Conservation (phyloP, 495 filamentous ascomycete species). For the Aspergillus heteromorphus region DNA sequence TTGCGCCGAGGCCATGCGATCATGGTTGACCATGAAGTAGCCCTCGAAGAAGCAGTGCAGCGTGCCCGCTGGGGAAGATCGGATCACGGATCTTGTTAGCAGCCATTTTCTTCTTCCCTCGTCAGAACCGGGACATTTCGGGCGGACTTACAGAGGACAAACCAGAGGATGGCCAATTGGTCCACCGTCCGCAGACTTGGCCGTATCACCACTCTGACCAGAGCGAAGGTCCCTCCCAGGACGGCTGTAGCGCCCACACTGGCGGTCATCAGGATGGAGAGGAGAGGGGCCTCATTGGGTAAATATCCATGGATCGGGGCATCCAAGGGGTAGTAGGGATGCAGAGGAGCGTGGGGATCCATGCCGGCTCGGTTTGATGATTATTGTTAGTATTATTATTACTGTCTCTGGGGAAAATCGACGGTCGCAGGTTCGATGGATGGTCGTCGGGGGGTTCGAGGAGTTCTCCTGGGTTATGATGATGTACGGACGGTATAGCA, state of each 20-base stretch:
- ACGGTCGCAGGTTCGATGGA: neutral
- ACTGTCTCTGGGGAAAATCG: too few species aligned
- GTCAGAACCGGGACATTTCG: neutral
- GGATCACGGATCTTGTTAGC: slow-evolving; percentile 9
- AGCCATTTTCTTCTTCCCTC: neutral
- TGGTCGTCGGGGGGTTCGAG: neutral
- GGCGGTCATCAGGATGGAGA: slow-evolving; percentile 50
- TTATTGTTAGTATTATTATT: neutral
- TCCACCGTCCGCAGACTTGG: slow-evolving; percentile 45
- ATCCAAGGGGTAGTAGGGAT: slow-evolving; percentile 70
- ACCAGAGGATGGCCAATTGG: slow-evolving; percentile 59
- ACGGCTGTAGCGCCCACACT: slow-evolving; percentile 44
- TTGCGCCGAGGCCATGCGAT: slow-evolving; percentile 50
- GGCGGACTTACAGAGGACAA: slow-evolving; percentile 52
- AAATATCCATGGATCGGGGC: slow-evolving; percentile 56
- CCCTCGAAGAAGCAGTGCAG: slow-evolving; percentile 82
- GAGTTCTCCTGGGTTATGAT: too few species aligned
- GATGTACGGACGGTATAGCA: neutral
- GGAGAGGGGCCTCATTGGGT: slow-evolving; percentile 52
- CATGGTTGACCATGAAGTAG: slow-evolving; percentile 70
- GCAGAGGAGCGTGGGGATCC: slow-evolving; percentile 24
- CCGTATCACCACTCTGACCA: slow-evolving; percentile 41
- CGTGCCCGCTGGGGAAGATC: slow-evolving; percentile 50
- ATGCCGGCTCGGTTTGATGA: neutral
- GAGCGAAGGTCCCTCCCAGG: slow-evolving; percentile 43